Evolutionary conservation across 2,329 filamentous ascomycete genomes (phyloP).

Genomic region (Ascochyta clinopodiicola): DNA sequence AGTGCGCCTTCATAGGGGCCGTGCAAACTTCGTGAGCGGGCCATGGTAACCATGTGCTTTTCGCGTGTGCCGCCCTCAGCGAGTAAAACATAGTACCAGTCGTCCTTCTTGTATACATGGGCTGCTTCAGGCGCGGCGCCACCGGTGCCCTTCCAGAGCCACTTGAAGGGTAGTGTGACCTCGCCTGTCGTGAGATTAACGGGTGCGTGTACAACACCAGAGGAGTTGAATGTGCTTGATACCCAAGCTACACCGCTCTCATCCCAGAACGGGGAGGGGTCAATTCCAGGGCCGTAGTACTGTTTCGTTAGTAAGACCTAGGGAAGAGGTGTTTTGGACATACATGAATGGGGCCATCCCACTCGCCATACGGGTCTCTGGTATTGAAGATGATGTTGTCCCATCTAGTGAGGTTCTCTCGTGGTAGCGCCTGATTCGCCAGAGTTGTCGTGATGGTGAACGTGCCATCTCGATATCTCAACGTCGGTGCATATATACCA

Average conservation of each 20-base stretch:
- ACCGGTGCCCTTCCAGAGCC: conserved; percentile 43
- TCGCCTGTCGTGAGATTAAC: conserved; percentile 38
- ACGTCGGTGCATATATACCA: conserved; percentile 37
- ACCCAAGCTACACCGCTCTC: conserved; percentile 60
- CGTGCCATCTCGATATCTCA: too few relatives aligned
- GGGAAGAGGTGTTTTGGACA: neutral
- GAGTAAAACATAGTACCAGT: conserved; percentile 41
- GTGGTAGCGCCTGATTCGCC: too few relatives aligned
- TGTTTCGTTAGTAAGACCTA: conserved; percentile 9
- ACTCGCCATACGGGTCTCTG: too few relatives aligned
- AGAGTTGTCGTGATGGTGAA: too few relatives aligned
- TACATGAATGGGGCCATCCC: neutral
- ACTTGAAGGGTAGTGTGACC: conserved; percentile 14
- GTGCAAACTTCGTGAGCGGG: conserved; percentile 17
- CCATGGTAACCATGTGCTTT: conserved; percentile 35
- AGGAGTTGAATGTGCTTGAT: conserved; percentile 19
- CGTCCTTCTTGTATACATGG: conserved; percentile 44
- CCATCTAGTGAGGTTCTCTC: too few relatives aligned
- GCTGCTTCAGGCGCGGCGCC: conserved; percentile 38
- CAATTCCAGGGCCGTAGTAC: conserved; percentile 59
- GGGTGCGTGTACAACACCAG: conserved; percentile 13
- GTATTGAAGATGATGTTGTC: too few relatives aligned
- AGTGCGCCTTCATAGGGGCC: conserved; percentile 22
- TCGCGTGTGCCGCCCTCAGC: conserved; percentile 43
- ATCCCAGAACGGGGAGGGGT: conserved; percentile 62